Evolutionary conservation across 345 rosid species (phyloP), one percentile per base, ranked within the genome.

Genomic region (Salix arbutifolia): DNA sequence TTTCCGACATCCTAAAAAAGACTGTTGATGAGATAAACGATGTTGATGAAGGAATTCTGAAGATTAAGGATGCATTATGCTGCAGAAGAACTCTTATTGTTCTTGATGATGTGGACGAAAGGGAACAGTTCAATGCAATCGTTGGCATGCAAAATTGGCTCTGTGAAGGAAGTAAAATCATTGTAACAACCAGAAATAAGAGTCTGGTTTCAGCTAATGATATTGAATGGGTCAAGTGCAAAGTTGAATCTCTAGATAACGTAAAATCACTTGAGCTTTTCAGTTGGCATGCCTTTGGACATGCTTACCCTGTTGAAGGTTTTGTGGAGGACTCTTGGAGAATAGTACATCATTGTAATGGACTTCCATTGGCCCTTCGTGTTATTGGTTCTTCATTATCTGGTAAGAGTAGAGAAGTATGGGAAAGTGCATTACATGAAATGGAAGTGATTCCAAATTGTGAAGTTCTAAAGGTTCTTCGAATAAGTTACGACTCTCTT

Each of bases 381-480:
- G 37, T 65, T 31, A 26, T 65, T 7, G 38, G 69, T 65, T 65
- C 69, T 31, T 65, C 69, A 26, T 33, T 65, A 6, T 28, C 37
- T 65, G 69, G 69, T 4, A 65, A 28, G 31, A 28, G 2, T 11
- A 12, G 46, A 70, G 35, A 52, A 18, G 56, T 38, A 4, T 80
- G 83, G 83, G 76, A 71, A 44, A 58, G 73, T 71, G 80, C 73
- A 67, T 25, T 80, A 2, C 44, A 77, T 7, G 72, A 74, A 33
- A 10, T 14, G 4, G 21, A 65, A 31, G 69, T 33, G 13, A 26
- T 23, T 12, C 69, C 69, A 2, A 31, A 65, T 33, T 3, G 19
- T 13, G 17, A 28, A 65, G 31, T 65, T 30, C 69, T 3, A 17
- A 28, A 12, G 19, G 21, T 26, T 31, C 69, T 65, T 31, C 6